phyloP scores from a whole-genome alignment of 2,329 filamentous ascomycete genomes.

The Fusarium kyushuense region DNA sequence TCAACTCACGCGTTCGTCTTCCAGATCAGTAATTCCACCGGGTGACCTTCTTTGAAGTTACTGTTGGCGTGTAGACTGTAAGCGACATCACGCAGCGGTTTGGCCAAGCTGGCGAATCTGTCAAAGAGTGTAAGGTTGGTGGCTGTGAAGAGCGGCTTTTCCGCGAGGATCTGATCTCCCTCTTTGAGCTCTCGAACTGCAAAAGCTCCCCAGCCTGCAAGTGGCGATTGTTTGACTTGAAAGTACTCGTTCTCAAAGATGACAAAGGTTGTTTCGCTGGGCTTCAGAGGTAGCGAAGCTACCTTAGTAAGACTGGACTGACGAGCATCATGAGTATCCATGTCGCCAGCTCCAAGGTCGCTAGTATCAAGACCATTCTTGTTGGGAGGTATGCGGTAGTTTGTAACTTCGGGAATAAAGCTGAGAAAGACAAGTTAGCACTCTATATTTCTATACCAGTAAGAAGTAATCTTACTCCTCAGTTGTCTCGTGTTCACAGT shows the following conservation, averaged over 20 bases:
- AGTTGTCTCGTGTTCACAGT: slow-evolving; percentile 40
- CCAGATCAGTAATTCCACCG: slow-evolving; percentile 49
- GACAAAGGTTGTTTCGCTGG: background rate
- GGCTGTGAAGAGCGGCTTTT: slow-evolving; percentile 58
- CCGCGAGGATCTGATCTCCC: slow-evolving; percentile 59
- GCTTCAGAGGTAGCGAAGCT: slow-evolving; percentile 14
- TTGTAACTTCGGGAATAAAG: slow-evolving; percentile 31
- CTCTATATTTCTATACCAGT: background rate
- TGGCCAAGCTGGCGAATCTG: slow-evolving; percentile 53
- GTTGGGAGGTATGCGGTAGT: slow-evolving; percentile 17
- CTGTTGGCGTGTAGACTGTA: slow-evolving; percentile 55
- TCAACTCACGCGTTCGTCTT: slow-evolving; percentile 61
- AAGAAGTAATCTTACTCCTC: slow-evolving; percentile 35
- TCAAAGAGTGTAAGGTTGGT: slow-evolving; percentile 47
- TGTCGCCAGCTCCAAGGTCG: slow-evolving; percentile 16
- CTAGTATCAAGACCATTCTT: slow-evolving; percentile 16
- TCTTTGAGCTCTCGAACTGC: slow-evolving; percentile 55
- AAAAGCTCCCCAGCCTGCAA: slow-evolving; percentile 63
- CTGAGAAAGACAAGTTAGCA: slow-evolving; percentile 19
- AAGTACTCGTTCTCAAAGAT: slow-evolving; percentile 58
- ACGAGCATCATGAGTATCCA: slow-evolving; percentile 9
- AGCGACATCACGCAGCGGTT: slow-evolving; percentile 50
- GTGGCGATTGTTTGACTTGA: slow-evolving; percentile 54
- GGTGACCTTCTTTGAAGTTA: slow-evolving; percentile 49
- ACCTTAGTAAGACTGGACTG: background rate